Evolutionary conservation across 2,329 filamentous ascomycete species (phyloP).

Genomic region (Kalmusia sp.): DNA sequence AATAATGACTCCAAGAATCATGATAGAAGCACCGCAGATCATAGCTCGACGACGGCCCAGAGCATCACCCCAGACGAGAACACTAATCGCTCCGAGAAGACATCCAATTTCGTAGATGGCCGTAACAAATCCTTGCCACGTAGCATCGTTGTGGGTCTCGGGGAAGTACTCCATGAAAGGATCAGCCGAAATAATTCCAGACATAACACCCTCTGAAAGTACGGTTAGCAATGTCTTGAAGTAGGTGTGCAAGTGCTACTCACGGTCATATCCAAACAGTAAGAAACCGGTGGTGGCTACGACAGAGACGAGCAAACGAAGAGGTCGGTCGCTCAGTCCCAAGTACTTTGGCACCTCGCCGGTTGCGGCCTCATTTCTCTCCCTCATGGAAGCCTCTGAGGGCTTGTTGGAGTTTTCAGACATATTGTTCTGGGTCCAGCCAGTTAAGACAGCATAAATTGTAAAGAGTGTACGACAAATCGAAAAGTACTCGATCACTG

Average conservation of each 20-base stretch:
- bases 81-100: conserved; percentile 49
- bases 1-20: conserved; percentile 53
- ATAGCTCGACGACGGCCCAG: conserved; percentile 54
- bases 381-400: conserved; percentile 1
- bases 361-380: not conserved
- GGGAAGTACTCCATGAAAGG: conserved; percentile 48
- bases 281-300: conserved; percentile 41
- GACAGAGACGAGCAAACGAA: conserved; percentile 36
- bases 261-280: conserved; percentile 42
- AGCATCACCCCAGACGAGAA: conserved; percentile 48
- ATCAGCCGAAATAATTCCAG: conserved; percentile 44
- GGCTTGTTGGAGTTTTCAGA: conserved; percentile 1
- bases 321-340: conserved; percentile 33
- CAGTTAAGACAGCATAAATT: not conserved
- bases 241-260: conserved; percentile 12
- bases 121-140: conserved; percentile 59
- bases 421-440: conserved; percentile 9
- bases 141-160: conserved; percentile 49
- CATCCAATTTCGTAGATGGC: conserved; percentile 63
- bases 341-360: conserved; percentile 32
- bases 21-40: conserved; percentile 50
- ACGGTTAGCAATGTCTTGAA: not conserved
- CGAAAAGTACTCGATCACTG: not conserved
- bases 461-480: not conserved
- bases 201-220: conserved; percentile 44